Conservation (phyloP, 257 asterid species). For the Solanum peruvianum region DNA sequence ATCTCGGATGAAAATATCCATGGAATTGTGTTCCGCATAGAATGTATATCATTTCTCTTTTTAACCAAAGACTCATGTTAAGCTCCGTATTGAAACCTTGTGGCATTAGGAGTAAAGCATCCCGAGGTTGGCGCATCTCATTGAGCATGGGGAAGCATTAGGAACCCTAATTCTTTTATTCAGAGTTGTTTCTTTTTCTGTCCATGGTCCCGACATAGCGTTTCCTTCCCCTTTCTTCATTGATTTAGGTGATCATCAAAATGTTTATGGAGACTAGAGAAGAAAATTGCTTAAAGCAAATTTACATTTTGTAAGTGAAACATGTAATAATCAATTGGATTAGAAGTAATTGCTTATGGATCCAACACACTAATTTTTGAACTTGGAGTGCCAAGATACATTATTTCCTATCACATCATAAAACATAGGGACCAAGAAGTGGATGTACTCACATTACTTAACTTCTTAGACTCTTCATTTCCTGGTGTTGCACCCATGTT, state of each 20-base stretch:
- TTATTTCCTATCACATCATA: not conserved
- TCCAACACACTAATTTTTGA: not conserved
- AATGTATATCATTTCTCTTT: not conserved
- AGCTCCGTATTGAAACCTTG: not conserved
- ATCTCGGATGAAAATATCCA: not conserved
- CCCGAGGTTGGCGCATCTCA: not conserved
- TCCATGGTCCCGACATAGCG: not conserved
- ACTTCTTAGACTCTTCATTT: not conserved
- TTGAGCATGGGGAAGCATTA: not conserved
- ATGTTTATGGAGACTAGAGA: not conserved
- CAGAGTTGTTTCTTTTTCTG: not conserved
- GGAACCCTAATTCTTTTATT: not conserved
- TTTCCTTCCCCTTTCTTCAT: not conserved
- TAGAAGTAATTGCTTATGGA: not conserved
- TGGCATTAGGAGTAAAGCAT: not conserved
- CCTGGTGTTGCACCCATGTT: not conserved
- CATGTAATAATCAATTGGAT: not conserved
- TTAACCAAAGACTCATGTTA: not conserved
- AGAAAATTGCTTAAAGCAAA: not conserved
- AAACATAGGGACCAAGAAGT: not conserved
- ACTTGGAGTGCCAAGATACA: not conserved
- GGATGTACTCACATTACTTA: not conserved
- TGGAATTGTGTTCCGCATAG: not conserved
- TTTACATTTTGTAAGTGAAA: not conserved
- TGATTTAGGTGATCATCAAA: not conserved